Evolutionary conservation across 441 rosid genomes (phyloP).

Genomic region (Euphorbia celastroides): DNA sequence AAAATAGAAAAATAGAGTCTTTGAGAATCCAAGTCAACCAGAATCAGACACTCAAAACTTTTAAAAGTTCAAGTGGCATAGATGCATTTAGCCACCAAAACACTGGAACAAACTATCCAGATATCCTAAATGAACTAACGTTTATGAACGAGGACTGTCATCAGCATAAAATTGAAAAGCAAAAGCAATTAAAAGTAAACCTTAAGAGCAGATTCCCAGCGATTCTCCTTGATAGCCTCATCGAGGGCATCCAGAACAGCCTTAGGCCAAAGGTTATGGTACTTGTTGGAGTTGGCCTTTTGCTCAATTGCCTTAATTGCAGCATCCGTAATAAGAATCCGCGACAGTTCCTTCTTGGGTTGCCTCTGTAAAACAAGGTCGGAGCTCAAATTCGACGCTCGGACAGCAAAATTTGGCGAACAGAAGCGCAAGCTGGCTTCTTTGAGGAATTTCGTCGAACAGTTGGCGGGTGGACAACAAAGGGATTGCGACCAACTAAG

Average conservation of each 20-base stretch:
- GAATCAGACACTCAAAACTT: too few relatives aligned
- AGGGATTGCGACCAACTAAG: slow-evolving; percentile 13
- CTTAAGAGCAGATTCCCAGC: slow-evolving; percentile 69
- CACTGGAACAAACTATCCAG: too few relatives aligned
- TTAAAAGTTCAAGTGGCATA: too few relatives aligned
- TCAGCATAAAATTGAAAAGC: not conserved
- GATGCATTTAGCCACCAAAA: not conserved
- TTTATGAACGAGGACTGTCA: too few relatives aligned
- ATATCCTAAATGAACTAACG: too few relatives aligned
- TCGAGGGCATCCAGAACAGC: slow-evolving; percentile 83
- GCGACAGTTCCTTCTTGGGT: slow-evolving; percentile 49
- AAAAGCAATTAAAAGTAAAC: slow-evolving; percentile 20
- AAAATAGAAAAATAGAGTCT: too few relatives aligned
- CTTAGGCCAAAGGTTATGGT: slow-evolving; percentile 65
- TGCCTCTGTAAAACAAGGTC: slow-evolving; percentile 33
- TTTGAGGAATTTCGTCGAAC: slow-evolving; percentile 32
- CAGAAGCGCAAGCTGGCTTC: slow-evolving; percentile 11
- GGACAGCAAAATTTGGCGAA: slow-evolving; percentile 10
- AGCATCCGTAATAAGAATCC: slow-evolving; percentile 55
- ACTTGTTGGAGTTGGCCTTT: slow-evolving; percentile 66
- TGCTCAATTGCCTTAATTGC: slow-evolving; percentile 58
- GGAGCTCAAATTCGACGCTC: slow-evolving; percentile 23
- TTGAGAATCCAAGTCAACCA: too few relatives aligned
- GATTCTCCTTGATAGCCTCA: slow-evolving; percentile 51
- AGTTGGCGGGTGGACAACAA: slow-evolving; percentile 21